Evolutionary conservation across 192 early-diverging fungal species (phyloP).

Genomic region (Coemansia sp.): DNA sequence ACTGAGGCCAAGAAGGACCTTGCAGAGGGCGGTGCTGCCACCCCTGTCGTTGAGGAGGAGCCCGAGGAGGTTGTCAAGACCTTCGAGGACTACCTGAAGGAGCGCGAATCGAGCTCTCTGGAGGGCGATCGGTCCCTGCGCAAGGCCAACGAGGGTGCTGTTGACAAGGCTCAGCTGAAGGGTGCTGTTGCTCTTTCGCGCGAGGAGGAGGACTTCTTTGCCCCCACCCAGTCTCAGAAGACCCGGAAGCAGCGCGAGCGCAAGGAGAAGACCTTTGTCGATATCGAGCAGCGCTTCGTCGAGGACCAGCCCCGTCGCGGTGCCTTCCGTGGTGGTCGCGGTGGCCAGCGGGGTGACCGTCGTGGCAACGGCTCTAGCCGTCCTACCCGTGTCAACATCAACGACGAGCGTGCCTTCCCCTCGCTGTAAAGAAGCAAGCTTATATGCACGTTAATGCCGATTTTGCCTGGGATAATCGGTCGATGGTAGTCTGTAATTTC

Average conservation of each 20-base stretch:
- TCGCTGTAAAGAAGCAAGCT: constrained; percentile 40
- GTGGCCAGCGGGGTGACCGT: constrained; percentile 52
- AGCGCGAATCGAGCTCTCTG: constrained; percentile 60
- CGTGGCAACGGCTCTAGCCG: constrained; percentile 56
- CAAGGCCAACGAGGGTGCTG: constrained; percentile 81
- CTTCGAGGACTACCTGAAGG: constrained; percentile 83
- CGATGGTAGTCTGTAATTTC: not conserved
- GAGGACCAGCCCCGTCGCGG: constrained; percentile 60
- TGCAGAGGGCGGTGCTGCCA: constrained; percentile 30
- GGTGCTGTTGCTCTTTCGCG: constrained; percentile 68
- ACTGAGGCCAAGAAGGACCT: constrained; percentile 43
- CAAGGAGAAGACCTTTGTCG: constrained; percentile 73
- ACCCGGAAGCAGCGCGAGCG: constrained; percentile 64
- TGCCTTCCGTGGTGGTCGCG: constrained; percentile 59
- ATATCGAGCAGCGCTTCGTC: constrained; percentile 83
- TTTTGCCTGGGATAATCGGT: not conserved
- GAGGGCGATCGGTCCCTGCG: constrained; percentile 64
- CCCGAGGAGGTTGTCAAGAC: constrained; percentile 83
- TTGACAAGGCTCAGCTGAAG: constrained; percentile 83
- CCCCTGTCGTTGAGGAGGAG: constrained; percentile 57
- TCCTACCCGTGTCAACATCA: constrained; percentile 60
- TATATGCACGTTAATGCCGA: not conserved
- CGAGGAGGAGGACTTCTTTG: constrained; percentile 72
- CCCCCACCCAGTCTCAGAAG: constrained; percentile 56
- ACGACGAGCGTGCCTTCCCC: constrained; percentile 74